Evolutionary conservation across 768 basidiomycete species (phyloP).

Genomic region (Lentinula sp.): DNA sequence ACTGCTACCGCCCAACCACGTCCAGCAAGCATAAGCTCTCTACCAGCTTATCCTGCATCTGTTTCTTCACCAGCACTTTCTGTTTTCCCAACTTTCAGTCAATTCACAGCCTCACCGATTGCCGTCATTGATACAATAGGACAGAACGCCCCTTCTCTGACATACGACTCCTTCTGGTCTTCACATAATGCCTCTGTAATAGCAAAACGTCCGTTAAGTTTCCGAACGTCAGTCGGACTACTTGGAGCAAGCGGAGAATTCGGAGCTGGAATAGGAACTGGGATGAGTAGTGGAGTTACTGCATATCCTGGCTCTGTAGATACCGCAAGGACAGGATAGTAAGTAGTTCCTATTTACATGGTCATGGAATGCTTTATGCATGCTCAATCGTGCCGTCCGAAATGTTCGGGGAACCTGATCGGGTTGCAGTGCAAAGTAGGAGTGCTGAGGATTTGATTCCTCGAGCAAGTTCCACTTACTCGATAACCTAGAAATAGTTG

Average conservation of each 20-base stretch:
- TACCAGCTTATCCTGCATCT: constrained; percentile 1
- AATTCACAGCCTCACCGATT: constrained; percentile 10
- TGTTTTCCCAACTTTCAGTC: constrained; percentile 12
- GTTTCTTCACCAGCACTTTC: constrained; percentile 6
- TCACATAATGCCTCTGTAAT: constrained; percentile 28
- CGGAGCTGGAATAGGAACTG: background rate
- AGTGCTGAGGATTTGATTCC: too few species aligned
- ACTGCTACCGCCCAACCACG: background rate
- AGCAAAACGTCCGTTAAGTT: constrained; percentile 7
- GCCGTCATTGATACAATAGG: background rate
- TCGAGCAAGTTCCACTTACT: too few species aligned
- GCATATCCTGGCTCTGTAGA: background rate
- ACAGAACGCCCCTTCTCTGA: constrained; percentile 23
- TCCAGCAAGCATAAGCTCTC: background rate
- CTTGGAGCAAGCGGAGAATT: background rate
- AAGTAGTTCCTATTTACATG: too few species aligned
- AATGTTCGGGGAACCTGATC: too few species aligned
- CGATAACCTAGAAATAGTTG: constrained; percentile 28
- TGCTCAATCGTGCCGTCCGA: too few species aligned
- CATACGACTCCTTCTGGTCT: constrained; percentile 64
- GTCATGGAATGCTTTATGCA: too few species aligned
- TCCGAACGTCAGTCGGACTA: background rate
- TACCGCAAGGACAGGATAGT: too few species aligned
- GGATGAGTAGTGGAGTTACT: background rate
- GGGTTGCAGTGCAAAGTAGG: too few species aligned